phyloP scores from a whole-genome alignment of 805 yeast genomes.

The Hanseniaspora thailandica region DNA sequence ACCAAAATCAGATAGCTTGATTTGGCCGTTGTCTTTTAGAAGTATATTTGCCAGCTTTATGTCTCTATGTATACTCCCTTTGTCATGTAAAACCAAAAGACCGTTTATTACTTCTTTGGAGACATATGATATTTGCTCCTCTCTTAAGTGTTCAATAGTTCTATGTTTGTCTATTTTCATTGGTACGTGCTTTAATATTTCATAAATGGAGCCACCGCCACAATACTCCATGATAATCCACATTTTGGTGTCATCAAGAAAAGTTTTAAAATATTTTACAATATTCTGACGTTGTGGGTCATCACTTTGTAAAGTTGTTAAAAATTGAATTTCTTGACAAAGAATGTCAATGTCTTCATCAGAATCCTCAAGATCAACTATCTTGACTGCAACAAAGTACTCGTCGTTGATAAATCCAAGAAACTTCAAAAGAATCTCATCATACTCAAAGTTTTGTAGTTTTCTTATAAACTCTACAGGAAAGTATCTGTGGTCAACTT shows the following conservation, averaged over 20 bases:
- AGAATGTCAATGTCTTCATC: conserved; percentile 62
- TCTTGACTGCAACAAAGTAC: conserved; percentile 68
- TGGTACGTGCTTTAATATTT: conserved; percentile 44
- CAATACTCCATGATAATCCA: conserved; percentile 93
- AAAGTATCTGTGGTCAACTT: background rate
- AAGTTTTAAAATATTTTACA: conserved; percentile 55
- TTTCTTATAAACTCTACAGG: background rate
- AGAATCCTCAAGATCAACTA: conserved; percentile 66
- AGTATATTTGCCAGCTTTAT: conserved; percentile 82
- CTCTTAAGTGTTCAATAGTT: conserved; percentile 32
- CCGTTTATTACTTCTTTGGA: conserved; percentile 57
- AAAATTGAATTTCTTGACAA: conserved; percentile 65
- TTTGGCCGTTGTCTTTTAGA: conserved; percentile 52
- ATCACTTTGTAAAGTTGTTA: conserved; percentile 49
- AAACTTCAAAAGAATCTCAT: conserved; percentile 1
- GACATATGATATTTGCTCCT: conserved; percentile 50
- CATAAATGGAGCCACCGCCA: conserved; percentile 87
- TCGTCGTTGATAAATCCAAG: conserved; percentile 21
- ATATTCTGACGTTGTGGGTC: conserved; percentile 35
- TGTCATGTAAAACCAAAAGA: conserved; percentile 60
- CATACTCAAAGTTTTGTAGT: background rate
- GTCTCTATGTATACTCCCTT: conserved; percentile 76
- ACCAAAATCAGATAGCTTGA: conserved; percentile 88
- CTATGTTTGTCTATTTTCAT: conserved; percentile 25
- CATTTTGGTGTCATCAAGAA: conserved; percentile 47